A percentile compares a stretch with the other conserved stretches of the same genome.
These are phyloP conservation scores for Talaromyces pinophilus DNA, from an alignment of 2,329 filamentous ascomycete genomes.

Conservation along the genomic window DNA sequence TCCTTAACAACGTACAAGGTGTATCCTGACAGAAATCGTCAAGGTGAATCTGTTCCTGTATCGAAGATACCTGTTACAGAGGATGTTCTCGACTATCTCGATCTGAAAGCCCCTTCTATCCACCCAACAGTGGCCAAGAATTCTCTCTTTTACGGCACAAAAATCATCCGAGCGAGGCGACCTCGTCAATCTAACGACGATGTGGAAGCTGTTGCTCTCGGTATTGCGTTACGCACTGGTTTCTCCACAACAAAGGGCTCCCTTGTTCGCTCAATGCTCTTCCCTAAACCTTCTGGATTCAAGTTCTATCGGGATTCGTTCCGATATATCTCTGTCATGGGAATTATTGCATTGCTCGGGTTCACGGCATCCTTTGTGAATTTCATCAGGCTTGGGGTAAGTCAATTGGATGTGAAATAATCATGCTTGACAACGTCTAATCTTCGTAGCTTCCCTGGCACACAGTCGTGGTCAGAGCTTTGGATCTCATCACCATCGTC, in stretches of 20 bases:
- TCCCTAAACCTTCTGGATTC: constrained; percentile 96
- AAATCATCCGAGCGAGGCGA: constrained; percentile 84
- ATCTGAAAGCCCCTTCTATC: constrained; percentile 78
- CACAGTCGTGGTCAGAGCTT: constrained; percentile 83
- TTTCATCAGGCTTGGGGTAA: constrained; percentile 74
- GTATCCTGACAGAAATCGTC: constrained; percentile 23
- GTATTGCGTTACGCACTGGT: constrained; percentile 88
- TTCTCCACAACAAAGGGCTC: constrained; percentile 98
- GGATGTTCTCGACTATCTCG: constrained; percentile 72
- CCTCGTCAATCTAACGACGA: constrained; percentile 85
- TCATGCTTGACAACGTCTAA: constrained; percentile 27
- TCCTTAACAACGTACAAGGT: neutral
- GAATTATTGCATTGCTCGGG: constrained; percentile 75
- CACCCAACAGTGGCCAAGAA: constrained; percentile 81
- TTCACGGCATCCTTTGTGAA: constrained; percentile 92
- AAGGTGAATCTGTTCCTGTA: constrained; percentile 91
- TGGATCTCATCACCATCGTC: constrained; percentile 96
- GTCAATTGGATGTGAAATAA: constrained; percentile 25
- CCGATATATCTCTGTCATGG: constrained; percentile 97
- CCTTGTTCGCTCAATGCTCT: constrained; percentile 94
- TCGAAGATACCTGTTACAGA: constrained; percentile 86
- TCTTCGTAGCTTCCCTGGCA: constrained; percentile 70
- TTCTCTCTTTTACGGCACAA: constrained; percentile 92
- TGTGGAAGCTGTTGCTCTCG: constrained; percentile 73
- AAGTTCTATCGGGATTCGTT: constrained; percentile 99